Evolutionary conservation across 192 early-diverging fungal genomes (phyloP).

Genomic region (Geranomyces michiganensis): DNA sequence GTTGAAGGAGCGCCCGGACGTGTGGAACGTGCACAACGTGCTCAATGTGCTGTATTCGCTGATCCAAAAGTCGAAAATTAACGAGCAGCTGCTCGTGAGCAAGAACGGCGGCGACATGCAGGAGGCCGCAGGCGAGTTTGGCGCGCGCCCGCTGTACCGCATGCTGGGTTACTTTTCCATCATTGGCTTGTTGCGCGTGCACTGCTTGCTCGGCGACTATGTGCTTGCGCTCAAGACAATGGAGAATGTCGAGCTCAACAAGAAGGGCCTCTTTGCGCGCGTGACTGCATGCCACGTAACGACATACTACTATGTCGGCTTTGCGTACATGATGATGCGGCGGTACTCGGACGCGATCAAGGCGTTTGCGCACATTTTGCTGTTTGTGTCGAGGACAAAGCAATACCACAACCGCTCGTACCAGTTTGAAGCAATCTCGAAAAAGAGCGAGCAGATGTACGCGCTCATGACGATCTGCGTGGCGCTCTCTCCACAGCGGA

Average conservation of each 20-base stretch:
- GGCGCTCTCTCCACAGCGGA: slow-evolving; percentile 85
- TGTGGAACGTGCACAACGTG: slow-evolving; percentile 95
- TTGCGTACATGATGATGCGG: slow-evolving; percentile 98
- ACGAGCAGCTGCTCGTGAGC: slow-evolving; percentile 85
- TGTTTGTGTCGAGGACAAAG: slow-evolving; percentile 88
- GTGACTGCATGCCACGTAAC: slow-evolving; percentile 98
- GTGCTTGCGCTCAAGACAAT: slow-evolving; percentile 93
- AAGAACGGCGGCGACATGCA: slow-evolving; percentile 88
- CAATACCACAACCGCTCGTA: slow-evolving; percentile 92
- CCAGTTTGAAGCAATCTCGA: slow-evolving; percentile 87
- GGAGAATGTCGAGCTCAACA: slow-evolving; percentile 93
- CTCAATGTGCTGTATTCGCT: slow-evolving; percentile 95
- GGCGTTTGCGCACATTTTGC: slow-evolving; percentile 86
- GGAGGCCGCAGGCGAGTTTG: slow-evolving; percentile 89
- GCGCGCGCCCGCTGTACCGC: slow-evolving; percentile 86
- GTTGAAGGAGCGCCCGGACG: slow-evolving; percentile 77
- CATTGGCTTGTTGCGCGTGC: slow-evolving; percentile 89
- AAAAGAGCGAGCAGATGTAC: slow-evolving; percentile 96
- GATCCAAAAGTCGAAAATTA: slow-evolving; percentile 94
- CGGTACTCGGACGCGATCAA: slow-evolving; percentile 94
- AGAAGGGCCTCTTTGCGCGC: slow-evolving; percentile 90
- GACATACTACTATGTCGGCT: slow-evolving; percentile 96
- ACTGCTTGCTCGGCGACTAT: slow-evolving; percentile 95
- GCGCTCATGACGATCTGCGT: slow-evolving; percentile 88
- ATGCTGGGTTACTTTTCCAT: slow-evolving; percentile 97